Evolutionary conservation across 1,284 basidiomycete species (phyloP), one percentile per base, ranked within the genome.

Genomic region (Anthracocystis panici-leucophaei): DNA sequence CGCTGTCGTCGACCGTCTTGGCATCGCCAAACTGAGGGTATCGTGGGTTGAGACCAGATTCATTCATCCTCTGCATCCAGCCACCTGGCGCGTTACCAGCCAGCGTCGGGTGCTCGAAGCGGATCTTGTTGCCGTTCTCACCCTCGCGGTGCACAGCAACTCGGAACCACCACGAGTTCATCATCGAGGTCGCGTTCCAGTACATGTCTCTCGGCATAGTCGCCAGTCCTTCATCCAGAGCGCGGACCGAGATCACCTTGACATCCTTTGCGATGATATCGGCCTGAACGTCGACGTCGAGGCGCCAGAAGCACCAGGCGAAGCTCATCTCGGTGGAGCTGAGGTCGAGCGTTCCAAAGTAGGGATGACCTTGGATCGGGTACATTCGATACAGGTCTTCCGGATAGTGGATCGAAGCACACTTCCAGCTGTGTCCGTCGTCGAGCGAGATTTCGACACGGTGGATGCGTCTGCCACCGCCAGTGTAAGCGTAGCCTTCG

Each of bases 271-370:
- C 76, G 38, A 79, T 76, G 25, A 91, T 82, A 14, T 81, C 72
- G 10, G 53, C 64, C 14, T 73, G 52, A 14, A 88, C 61, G 2
- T 86, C 75, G 6, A 90, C 84, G 0, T 87, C 81, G 63, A 89
- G 86, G 0, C 84, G 85, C 90, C 90, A 91, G 84, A 91, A 91
- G 74, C 89, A 90, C 91, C 91, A 91, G 75, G 89, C 90, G 76
- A 89, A 89, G 70, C 87, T 89, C 50, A 88, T 88, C 56, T 91
- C 90, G 11, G 87, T 86, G 23, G 88, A 87, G 0, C 88, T 88
- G 40, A 90, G 79, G 76, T 90, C 89, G 35, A 87, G 74, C 10
- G 71, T 82, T 40, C 87, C 87, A 78, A 85, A 87, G 74, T 78
- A 80, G 0, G 78, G 76, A 35, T 82, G 81, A 25, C 71, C 67